Evolutionary conservation across 2,329 filamentous ascomycete genomes (phyloP).

Genomic region (Paraphoma sp.): DNA sequence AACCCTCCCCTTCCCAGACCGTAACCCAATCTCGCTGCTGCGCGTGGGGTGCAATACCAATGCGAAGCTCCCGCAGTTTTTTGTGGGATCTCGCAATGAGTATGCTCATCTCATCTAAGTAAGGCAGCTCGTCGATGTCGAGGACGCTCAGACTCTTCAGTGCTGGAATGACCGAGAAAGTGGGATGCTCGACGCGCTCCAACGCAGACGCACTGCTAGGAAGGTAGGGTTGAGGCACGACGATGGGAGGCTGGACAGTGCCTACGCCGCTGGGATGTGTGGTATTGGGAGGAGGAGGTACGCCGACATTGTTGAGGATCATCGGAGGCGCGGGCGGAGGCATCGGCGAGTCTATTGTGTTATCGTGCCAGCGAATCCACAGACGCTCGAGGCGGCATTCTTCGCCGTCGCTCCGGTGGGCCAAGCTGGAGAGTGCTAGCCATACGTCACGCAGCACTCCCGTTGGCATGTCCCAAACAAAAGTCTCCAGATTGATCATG

Average conservation of each 20-base stretch:
- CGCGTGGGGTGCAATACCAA: slow-evolving; percentile 70
- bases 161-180: slow-evolving; percentile 77
- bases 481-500: slow-evolving; percentile 82
- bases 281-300: slow-evolving; percentile 47
- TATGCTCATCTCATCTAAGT: slow-evolving; percentile 81
- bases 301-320: slow-evolving; percentile 46
- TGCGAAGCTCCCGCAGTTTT: slow-evolving; percentile 71
- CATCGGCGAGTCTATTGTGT: slow-evolving; percentile 56
- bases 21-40: slow-evolving; percentile 63
- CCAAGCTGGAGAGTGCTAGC: slow-evolving; percentile 76
- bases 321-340: slow-evolving; percentile 47
- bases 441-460: slow-evolving; percentile 83
- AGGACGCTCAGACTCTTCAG: slow-evolving; percentile 78
- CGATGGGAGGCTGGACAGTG: slow-evolving; percentile 39
- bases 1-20: slow-evolving; percentile 67
- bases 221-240: slow-evolving; percentile 38
- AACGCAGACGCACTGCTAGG: slow-evolving; percentile 39
- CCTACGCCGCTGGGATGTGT: slow-evolving; percentile 44
- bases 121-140: slow-evolving; percentile 82
- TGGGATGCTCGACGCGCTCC: slow-evolving; percentile 75
- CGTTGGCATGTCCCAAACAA: slow-evolving; percentile 90
- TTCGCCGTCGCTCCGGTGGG: slow-evolving; percentile 64
- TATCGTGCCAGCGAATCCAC: slow-evolving; percentile 86
- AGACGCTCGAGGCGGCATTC: slow-evolving; percentile 74
- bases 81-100: slow-evolving; percentile 74